Evolutionary conservation across 768 basidiomycete genomes (phyloP).

Genomic region (Melanogaster broomeanus): DNA sequence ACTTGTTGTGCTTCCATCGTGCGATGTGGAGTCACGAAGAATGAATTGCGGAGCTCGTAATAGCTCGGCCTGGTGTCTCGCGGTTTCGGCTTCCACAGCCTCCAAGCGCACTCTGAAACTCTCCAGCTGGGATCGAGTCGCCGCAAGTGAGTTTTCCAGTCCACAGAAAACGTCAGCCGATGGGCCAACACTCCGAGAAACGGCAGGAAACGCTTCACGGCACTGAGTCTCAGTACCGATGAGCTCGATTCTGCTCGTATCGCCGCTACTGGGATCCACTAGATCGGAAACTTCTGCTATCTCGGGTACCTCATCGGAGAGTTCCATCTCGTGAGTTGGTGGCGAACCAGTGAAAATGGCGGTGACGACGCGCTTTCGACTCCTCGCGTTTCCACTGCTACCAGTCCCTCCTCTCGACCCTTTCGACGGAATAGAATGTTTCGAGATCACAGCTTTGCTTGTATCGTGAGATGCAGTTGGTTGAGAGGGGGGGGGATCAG

Average conservation of each 20-base stretch:
- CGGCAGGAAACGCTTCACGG: not conserved
- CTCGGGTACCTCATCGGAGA: not conserved
- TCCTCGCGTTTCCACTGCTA: conserved; percentile 1
- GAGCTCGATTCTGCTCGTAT: not conserved
- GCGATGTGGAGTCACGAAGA: not conserved
- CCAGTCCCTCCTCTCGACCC: conserved; percentile 5
- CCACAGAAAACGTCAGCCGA: conserved; percentile 10
- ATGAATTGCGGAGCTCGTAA: not conserved
- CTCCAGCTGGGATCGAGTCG: conserved; percentile 27
- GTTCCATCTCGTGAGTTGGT: not conserved
- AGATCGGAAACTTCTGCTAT: not conserved
- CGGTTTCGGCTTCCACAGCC: conserved; percentile 23
- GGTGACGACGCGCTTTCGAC: conserved; percentile 26
- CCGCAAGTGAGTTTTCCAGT: conserved; percentile 25
- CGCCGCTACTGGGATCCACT: not conserved
- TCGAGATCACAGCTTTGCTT: not conserved
- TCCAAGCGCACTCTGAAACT: conserved; percentile 28
- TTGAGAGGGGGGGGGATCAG: not conserved
- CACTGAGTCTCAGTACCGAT: not conserved
- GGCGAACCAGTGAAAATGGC: conserved; percentile 29
- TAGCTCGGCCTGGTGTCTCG: conserved; percentile 12
- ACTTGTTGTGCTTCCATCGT: not conserved
- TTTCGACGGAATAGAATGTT: conserved; percentile 2
- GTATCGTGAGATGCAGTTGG: not conserved
- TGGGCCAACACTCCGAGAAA: not conserved